Percentiles rank a stretch among this genome's conserved stretches.
These are phyloP conservation scores for Monosporascus cannonballus DNA, from an alignment of 2,329 filamentous ascomycete species.

Conservation along the genomic window DNA sequence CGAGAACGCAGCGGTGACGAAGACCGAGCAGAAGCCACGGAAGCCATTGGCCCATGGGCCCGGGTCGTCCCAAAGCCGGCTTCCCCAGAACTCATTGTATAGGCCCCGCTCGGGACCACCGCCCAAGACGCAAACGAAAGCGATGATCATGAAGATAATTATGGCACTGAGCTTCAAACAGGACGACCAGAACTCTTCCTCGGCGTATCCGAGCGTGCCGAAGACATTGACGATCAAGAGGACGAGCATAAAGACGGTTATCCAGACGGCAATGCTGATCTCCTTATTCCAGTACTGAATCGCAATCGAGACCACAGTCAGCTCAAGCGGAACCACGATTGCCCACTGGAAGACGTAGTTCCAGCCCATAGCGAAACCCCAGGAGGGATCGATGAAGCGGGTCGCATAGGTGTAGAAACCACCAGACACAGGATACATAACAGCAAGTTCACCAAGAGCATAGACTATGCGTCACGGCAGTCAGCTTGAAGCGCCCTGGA, in stretches of 20 bases:
- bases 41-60: slow-evolving; percentile 66
- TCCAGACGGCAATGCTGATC: slow-evolving; percentile 44
- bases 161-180: slow-evolving; percentile 52
- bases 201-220: slow-evolving; percentile 48
- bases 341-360: slow-evolving; percentile 45
- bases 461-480: slow-evolving; percentile 34
- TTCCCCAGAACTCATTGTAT: slow-evolving; percentile 43
- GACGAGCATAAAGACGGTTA: slow-evolving; percentile 46
- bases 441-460: slow-evolving; percentile 47
- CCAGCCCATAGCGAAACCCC: slow-evolving; percentile 36
- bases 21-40: slow-evolving; percentile 65
- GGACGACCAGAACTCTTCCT: slow-evolving; percentile 55
- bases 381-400: slow-evolving; percentile 46
- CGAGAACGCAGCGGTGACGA: slow-evolving; percentile 67
- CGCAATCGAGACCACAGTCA: slow-evolving; percentile 43
- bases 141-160: slow-evolving; percentile 58
- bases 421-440: slow-evolving; percentile 45
- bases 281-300: slow-evolving; percentile 43
- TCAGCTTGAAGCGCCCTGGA: background rate
- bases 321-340: slow-evolving; percentile 40
- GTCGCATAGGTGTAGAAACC: slow-evolving; percentile 45
- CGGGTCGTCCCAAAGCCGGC: slow-evolving; percentile 42
- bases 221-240: slow-evolving; percentile 51
- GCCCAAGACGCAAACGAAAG: slow-evolving; percentile 52
- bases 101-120: slow-evolving; percentile 47